Conservation (phyloP, 805 yeast species). For the Pachysolen tannophilus region DNA sequence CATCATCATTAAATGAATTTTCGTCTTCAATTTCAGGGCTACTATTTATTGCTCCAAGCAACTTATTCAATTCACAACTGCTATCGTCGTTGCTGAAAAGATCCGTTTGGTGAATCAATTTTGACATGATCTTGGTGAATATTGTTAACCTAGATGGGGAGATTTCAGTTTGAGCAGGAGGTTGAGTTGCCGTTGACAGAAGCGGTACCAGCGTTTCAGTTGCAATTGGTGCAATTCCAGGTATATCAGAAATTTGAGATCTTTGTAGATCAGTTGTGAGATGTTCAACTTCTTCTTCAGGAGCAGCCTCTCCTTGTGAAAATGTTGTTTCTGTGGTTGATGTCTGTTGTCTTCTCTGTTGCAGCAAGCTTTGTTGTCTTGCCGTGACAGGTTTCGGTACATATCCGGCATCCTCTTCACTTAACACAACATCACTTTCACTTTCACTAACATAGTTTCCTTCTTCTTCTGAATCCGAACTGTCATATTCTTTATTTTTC, state of each 20-base stretch:
- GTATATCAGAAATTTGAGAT: constrained; percentile 10
- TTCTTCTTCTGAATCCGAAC: constrained; percentile 20
- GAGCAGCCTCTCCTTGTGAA: constrained; percentile 13
- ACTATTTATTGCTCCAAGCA: constrained; percentile 12
- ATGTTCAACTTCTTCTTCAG: constrained; percentile 15
- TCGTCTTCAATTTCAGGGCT: constrained; percentile 31
- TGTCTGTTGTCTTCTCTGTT: constrained; percentile 23
- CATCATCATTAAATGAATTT: constrained; percentile 35
- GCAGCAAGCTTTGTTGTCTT: constrained; percentile 17
- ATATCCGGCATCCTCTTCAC: constrained; percentile 1
- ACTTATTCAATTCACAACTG: constrained; percentile 18
- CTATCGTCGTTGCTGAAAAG: constrained; percentile 38
- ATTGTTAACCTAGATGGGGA: constrained; percentile 42
- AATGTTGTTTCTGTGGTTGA: constrained; percentile 17
- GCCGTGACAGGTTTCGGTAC: constrained; percentile 9
- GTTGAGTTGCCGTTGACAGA: constrained; percentile 11
- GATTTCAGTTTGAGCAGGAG: constrained; percentile 25
- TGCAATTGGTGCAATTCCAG: constrained; percentile 9
- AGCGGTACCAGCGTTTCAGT: constrained; percentile 12
- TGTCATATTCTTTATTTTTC: constrained; percentile 13
- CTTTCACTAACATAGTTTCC: constrained; percentile 16
- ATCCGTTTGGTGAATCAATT: constrained; percentile 34
- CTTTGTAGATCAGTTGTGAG: constrained; percentile 6
- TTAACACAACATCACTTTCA: constrained; percentile 11
- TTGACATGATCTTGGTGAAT: constrained; percentile 39